A percentile compares a stretch with the other conserved stretches of the same genome.
Conservation (phyloP, 768 basidiomycete species). For the Boletus insuetus region DNA sequence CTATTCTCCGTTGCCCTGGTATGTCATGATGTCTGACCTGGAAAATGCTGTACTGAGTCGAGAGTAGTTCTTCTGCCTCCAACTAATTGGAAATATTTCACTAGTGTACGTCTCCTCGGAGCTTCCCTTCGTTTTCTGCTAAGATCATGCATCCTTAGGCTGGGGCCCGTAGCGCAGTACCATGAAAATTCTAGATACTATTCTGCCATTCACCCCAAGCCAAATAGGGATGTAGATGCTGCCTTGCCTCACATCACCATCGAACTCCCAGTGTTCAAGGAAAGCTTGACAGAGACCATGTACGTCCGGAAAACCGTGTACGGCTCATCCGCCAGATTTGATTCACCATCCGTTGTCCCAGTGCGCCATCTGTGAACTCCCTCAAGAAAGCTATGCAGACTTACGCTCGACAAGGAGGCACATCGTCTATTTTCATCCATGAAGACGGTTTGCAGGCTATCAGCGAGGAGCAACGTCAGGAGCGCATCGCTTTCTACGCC, state of each 20-base stretch:
- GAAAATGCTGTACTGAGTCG: conserved; percentile 7
- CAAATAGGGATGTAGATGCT: conserved; percentile 60
- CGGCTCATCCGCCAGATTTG: background rate
- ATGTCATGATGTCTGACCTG: conserved; percentile 16
- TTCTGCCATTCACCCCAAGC: conserved; percentile 60
- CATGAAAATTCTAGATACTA: conserved; percentile 84
- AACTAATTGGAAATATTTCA: conserved; percentile 59
- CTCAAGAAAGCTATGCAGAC: conserved; percentile 62
- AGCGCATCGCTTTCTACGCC: conserved; percentile 51
- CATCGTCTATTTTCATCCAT: conserved; percentile 54
- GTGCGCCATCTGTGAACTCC: conserved; percentile 71
- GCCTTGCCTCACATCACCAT: conserved; percentile 73
- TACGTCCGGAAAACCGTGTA: conserved; percentile 33
- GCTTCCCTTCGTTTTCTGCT: background rate
- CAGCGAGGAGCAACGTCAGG: conserved; percentile 43
- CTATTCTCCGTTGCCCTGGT: conserved; percentile 75
- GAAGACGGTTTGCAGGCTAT: conserved; percentile 60
- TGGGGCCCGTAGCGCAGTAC: conserved; percentile 84
- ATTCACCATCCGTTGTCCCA: conserved; percentile 25
- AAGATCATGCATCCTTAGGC: conserved; percentile 32
- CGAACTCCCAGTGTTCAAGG: conserved; percentile 87
- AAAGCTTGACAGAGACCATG: conserved; percentile 79
- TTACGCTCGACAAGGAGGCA: conserved; percentile 65
- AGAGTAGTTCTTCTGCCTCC: conserved; percentile 68
- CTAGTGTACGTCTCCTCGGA: conserved; percentile 45